Evolutionary conservation across 1,139 yeast genomes (phyloP).

Genomic region (Lodderomyces beijingensis): DNA sequence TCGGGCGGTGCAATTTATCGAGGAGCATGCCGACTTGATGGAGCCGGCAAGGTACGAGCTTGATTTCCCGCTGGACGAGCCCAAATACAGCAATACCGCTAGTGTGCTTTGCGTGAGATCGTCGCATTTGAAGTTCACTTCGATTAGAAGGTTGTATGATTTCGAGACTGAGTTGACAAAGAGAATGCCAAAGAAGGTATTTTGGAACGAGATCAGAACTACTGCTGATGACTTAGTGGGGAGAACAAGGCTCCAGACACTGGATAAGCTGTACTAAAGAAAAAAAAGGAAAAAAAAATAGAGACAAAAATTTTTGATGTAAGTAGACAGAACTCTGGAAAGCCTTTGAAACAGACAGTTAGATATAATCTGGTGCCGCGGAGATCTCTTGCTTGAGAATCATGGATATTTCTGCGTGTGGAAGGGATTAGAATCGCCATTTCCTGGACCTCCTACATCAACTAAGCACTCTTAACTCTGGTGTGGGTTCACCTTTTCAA

Average conservation of each 20-base stretch:
- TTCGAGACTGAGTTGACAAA: conserved; percentile 73
- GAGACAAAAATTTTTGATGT: too few relatives aligned
- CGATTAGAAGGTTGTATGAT: conserved; percentile 74
- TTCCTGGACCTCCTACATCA: too few relatives aligned
- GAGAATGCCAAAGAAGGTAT: conserved; percentile 86
- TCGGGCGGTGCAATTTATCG: conserved; percentile 82
- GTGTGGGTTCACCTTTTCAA: too few relatives aligned
- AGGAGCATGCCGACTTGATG: conserved; percentile 33
- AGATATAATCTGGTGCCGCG: too few relatives aligned
- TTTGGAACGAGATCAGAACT: conserved; percentile 73
- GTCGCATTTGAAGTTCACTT: conserved; percentile 69
- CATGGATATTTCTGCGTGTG: too few relatives aligned
- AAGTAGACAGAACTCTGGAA: too few relatives aligned
- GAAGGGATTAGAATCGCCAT: too few relatives aligned
- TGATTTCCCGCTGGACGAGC: conserved; percentile 33
- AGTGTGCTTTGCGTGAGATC: conserved; percentile 83
- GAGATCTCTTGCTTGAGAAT: too few relatives aligned
- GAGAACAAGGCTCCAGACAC: conserved; percentile 48
- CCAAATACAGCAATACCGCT: conserved; percentile 54
- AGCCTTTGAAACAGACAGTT: too few relatives aligned
- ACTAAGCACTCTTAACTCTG: too few relatives aligned
- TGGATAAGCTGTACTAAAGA: too few relatives aligned
- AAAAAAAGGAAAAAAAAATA: too few relatives aligned
- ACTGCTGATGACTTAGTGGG: conserved; percentile 87
- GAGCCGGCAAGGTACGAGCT: conserved; percentile 22